Evolutionary conservation across 78 protist species (phyloP).

Genomic region (Monosiga brevicollis): DNA sequence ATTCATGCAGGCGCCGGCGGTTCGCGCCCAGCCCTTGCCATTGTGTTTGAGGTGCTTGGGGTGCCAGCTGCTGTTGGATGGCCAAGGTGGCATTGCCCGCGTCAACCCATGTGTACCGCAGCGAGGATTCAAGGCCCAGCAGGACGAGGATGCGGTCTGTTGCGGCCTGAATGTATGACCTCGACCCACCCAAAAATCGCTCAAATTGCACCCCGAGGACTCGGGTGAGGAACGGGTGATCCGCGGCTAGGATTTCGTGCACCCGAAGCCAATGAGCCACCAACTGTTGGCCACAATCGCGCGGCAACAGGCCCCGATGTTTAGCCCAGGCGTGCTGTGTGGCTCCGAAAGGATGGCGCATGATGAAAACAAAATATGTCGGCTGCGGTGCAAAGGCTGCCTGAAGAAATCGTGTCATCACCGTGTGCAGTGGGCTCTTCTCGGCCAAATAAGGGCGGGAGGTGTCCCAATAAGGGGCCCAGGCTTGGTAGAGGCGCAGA

Average conservation of each 20-base stretch:
- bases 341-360: background rate
- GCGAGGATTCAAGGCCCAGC: no score
- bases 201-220: background rate
- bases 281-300: background rate
- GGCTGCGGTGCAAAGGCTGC: background rate
- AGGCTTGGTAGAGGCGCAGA: background rate
- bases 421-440: background rate
- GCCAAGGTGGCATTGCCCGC: no score
- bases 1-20: background rate
- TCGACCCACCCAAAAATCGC: background rate
- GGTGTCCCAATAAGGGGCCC: background rate
- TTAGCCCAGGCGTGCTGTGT: background rate
- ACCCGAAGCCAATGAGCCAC: background rate
- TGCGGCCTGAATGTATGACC: background rate
- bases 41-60: no score
- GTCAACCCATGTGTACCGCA: no score
- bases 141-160: no score
- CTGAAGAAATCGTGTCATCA: background rate
- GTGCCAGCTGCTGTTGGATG: no score
- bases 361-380: background rate
- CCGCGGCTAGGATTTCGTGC: background rate
- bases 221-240: background rate
- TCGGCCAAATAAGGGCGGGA: background rate
- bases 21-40: no score
- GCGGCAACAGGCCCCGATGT: background rate